Evolutionary conservation across 1,284 basidiomycete genomes (phyloP), one percentile per base, ranked within the genome.

Genomic region (Leucoagaricus sp.): DNA sequence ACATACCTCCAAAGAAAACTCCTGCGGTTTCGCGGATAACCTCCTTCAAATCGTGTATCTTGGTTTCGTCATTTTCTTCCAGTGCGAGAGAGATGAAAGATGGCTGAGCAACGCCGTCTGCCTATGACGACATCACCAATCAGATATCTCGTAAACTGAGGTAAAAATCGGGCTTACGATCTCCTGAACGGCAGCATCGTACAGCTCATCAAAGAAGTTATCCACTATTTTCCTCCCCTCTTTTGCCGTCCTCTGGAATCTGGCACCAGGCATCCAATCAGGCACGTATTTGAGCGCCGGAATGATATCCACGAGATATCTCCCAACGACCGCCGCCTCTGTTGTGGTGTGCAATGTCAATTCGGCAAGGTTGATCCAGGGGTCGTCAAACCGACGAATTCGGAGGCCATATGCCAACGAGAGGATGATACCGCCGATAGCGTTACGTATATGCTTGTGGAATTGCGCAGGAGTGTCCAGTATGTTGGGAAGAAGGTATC

Each of bases 71-170:
- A 26, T 25, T 26, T n/a, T 54, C 53, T 4, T 54, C 53, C 17
- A 86, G 72, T 45, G 82, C 66, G 28, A 74, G 72, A 33, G 81
- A 80, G 3, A 78, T 74, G 61, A 84, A 83, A 0, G 83, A 86
- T 28, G 72, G 62, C 17, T 75, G 67, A 12, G 82, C 82, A 33
- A 72, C 75, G 4, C 84, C 84, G 47, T 76, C 73, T 40, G 75
- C 77, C 84, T 85, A 58, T 10, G 29, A 42, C 53, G 46, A 19
- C 13, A 36, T n/a, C 4, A 28, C 2, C 6, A 28, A 23, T 19
- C 44, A 46, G 4, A 28, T 28, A 15, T 15, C 10, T 29, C 23
- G 23, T 13, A 15, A 46, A 34, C 3, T 48, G 17, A 17, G n/a
- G n/a, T n/a, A 9, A 23, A 17, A 23, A 0, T 29, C 13, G 17